A percentile compares a stretch with the other conserved stretches of the same genome.
Evolutionary conservation across 2,329 filamentous ascomycete species (phyloP).

Genomic region (Trichocomaceae sp.): DNA sequence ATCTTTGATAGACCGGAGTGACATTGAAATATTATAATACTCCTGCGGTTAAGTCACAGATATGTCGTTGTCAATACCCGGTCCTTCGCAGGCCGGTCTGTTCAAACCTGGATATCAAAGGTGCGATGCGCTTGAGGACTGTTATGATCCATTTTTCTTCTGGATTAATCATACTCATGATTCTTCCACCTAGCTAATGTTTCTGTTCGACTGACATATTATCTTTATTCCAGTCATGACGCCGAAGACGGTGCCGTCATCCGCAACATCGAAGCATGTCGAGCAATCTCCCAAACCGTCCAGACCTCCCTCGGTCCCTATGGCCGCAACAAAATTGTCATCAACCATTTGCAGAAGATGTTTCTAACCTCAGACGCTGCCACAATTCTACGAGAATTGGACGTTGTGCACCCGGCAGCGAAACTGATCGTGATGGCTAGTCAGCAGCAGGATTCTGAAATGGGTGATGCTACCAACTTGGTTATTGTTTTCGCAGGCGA

Average conservation of each 20-base stretch:
- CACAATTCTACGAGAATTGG: slow-evolving; percentile 93
- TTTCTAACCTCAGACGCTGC: slow-evolving; percentile 96
- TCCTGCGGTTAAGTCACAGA: slow-evolving; percentile 19
- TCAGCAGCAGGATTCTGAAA: slow-evolving; percentile 97
- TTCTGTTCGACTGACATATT: not conserved
- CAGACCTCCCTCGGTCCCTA: slow-evolving; percentile 96
- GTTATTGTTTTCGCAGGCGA: slow-evolving; percentile 95
- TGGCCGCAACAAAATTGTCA: slow-evolving; percentile 98
- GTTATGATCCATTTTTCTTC: not conserved
- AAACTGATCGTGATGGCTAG: slow-evolving; percentile 98
- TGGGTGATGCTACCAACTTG: slow-evolving; percentile 97
- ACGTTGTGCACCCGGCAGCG: slow-evolving; percentile 95
- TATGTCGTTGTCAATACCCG: slow-evolving; percentile 96
- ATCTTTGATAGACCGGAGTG: not conserved
- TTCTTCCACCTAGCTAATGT: not conserved
- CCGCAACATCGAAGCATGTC: slow-evolving; percentile 97
- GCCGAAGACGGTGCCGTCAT: slow-evolving; percentile 97
- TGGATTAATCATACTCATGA: not conserved
- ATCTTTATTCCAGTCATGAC: slow-evolving; percentile 65
- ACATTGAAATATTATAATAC: not conserved
- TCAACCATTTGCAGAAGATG: slow-evolving; percentile 99
- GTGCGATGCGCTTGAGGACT: slow-evolving; percentile 45
- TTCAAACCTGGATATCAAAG: slow-evolving; percentile 97
- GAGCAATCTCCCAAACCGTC: slow-evolving; percentile 89
- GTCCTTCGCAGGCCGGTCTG: slow-evolving; percentile 82